Evolutionary conservation across 2,329 filamentous ascomycete genomes (phyloP), one percentile per base, ranked within the genome.

Genomic region (Scedosporium dehoogii): DNA sequence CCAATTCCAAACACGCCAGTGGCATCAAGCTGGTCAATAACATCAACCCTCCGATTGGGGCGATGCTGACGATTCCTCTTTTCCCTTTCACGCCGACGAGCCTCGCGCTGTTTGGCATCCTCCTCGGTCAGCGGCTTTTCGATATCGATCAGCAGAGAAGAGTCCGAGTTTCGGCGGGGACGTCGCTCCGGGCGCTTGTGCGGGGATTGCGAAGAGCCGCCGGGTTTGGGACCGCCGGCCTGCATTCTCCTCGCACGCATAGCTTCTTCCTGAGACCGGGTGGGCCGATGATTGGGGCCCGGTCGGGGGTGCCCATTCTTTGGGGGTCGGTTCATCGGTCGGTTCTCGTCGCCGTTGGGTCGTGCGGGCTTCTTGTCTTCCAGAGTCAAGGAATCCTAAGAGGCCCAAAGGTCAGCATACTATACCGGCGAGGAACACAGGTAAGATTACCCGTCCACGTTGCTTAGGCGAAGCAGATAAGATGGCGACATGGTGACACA

Each of bases 1-100:
- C 93, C 92, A 69, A 89, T 91, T 63, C 94, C 93, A 71, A 96
- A 97, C 68, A 97, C 96, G 73, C 92, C 92, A 4, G 92, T 97
- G 65, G 94, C 92, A 77, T 97, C 94, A 67, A 99, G 80, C 73
- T 97, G 93, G 77, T 99, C 94, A 70, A 99, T 97, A 56, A 97
- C 84, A 73, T 99, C 94, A 66, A 97, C 75, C 67, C 80, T 81
- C 61, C 78, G 73, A 68, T 75, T 81, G 12, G 76, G 73, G 58
- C 75, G 74, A 63, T 81, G 80, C 10, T 74, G 69, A 44, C 81
- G 80, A 64, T 83, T 74, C 48, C 79, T 77, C 66, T 76, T 74
- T 66, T 79, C 76, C 58, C 79, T 77, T 62, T 84, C 82, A 55
- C 82, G 81, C 23, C 85, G 82, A 64, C 74, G 73, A 57, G 70